Conservation (phyloP, 2,329 filamentous ascomycete genomes). For the Trichoderma sp. region DNA sequence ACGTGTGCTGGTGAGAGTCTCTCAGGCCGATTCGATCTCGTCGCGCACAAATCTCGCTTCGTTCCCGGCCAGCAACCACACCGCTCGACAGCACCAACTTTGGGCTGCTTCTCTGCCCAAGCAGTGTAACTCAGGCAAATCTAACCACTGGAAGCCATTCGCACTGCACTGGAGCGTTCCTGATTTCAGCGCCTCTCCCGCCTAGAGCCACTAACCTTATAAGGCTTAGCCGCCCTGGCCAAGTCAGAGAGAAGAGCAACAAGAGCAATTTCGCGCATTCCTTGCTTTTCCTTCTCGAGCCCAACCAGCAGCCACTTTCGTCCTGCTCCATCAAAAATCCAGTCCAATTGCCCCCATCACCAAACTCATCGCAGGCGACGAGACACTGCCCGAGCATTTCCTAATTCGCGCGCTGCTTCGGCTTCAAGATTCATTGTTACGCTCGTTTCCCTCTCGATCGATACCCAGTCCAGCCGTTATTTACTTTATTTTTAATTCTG, state of each 20-base stretch:
- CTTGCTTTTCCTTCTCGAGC: conserved; percentile 19
- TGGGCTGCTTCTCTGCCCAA: no score
- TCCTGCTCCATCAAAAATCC: conserved; percentile 10
- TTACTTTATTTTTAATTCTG: neutral
- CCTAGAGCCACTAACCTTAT: conserved; percentile 18
- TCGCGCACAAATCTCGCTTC: conserved; percentile 19
- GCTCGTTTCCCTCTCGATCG: conserved; percentile 19
- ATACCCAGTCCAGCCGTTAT: neutral
- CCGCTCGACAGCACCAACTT: neutral
- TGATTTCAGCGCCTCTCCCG: neutral
- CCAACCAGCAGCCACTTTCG: conserved; percentile 20
- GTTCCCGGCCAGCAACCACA: conserved; percentile 3
- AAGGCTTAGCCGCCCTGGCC: conserved; percentile 28
- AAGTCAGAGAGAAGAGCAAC: conserved; percentile 27
- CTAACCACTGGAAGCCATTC: neutral
- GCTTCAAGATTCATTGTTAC: conserved; percentile 18
- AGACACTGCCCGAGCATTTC: conserved; percentile 15
- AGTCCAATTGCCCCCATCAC: neutral
- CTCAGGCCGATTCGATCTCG: neutral
- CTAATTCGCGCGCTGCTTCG: neutral
- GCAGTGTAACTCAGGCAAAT: neutral
- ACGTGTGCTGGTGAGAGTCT: neutral
- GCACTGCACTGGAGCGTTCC: neutral
- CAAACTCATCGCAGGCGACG: conserved; percentile 25
- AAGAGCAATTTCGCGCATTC: conserved; percentile 42